Evolutionary conservation across 164 flowering plant genomes (phyloP), one percentile per base, ranked within the genome.

Genomic region (Cinnamomum micranthum): DNA sequence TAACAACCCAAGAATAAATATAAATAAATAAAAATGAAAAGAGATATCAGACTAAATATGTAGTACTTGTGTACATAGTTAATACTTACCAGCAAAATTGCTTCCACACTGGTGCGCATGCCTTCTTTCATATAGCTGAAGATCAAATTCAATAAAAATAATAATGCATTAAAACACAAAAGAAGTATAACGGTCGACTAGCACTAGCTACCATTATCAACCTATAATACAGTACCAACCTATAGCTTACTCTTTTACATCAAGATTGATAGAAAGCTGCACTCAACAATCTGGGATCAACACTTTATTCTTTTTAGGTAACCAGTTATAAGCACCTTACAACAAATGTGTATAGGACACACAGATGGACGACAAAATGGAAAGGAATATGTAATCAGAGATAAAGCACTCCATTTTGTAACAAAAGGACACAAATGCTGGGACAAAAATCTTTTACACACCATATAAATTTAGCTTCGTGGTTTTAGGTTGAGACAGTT

Each of bases 31-130:
- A 41, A 41, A 6, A 41, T 41, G 47, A 9, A 41, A 7, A 41
- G 9, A 41, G 47, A 41, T 41, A 41, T 41, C 10, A 19, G 64
- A 2, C 7, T 60, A 60, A 60, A 60, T 60, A 20, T 60, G 64
- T 7, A 60, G 23, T 60, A 20, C 24, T 6, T 20, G 17, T 60
- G 23, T 19, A 2, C 55, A 64, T 64, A 41, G 28, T 64, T 64
- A 31, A 62, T 31, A 75, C 86, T 71, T 73, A 95, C 99, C 94
- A 95, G 82, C 70, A 95, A 81, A 86, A 95, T 92, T n/a, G 88
- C 99, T 84, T 95, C 99, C 7, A 95, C 99, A 70, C 98, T 95
- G 0, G 97, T 92, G 86, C 99, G 88, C 99, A 95, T 93, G 28
- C 99, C 99, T 75, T 95, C 99, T 77, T 92, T 93, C 94, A 90